Evolutionary conservation across 805 yeast genomes (phyloP).

Genomic region (Saturnispora mendoncae): DNA sequence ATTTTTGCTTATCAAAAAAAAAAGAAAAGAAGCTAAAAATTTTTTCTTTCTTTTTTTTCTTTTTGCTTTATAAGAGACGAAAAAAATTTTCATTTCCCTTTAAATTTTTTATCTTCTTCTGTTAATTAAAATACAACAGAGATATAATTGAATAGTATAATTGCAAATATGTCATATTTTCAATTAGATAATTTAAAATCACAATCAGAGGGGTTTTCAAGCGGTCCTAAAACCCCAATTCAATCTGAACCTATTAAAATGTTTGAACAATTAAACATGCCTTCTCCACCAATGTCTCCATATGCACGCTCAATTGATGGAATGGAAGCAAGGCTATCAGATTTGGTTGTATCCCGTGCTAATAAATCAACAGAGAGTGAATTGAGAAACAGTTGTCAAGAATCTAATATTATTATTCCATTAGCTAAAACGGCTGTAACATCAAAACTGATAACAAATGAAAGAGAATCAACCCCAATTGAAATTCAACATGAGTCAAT

Average conservation of each 20-base stretch:
- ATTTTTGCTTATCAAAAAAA: neutral
- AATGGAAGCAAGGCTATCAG: constrained; percentile 23
- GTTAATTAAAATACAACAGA: too few relatives aligned
- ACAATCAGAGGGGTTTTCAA: neutral
- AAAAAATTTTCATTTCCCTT: neutral
- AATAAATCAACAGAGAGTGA: constrained; percentile 14
- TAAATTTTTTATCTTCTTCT: too few relatives aligned
- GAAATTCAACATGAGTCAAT: neutral
- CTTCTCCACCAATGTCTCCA: constrained; percentile 33
- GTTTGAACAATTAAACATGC: constrained; percentile 20
- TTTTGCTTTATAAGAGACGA: neutral
- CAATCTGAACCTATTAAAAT: neutral
- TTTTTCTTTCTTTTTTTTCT: neutral
- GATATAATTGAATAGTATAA: too few relatives aligned
- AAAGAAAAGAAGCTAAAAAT: neutral
- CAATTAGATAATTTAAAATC: neutral
- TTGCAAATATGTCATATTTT: neutral
- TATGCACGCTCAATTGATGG: constrained; percentile 24
- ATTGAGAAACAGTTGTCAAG: constrained; percentile 10
- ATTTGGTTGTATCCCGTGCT: constrained; percentile 23
- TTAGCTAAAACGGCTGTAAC: neutral
- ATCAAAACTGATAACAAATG: neutral
- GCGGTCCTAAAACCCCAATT: neutral
- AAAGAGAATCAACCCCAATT: neutral
- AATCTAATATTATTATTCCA: neutral